Evolutionary conservation across 305 asterid genomes (phyloP).

Genomic region (Fraxinus greggii): DNA sequence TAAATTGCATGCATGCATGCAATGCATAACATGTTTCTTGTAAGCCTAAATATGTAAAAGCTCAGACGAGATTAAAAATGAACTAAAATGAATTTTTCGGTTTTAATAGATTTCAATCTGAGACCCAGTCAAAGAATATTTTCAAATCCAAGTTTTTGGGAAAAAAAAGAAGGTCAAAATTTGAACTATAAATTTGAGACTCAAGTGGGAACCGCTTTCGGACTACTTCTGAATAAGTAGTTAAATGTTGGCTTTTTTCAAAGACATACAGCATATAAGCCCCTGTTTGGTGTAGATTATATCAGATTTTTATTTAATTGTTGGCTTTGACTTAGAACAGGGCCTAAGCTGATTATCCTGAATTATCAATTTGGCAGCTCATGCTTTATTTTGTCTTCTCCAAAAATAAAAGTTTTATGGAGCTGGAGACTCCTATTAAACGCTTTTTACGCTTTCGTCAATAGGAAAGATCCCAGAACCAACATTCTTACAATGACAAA

Average conservation of each 20-base stretch:
- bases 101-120: not conserved
- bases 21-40: not conserved
- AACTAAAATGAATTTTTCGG: not conserved
- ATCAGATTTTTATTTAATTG: not conserved
- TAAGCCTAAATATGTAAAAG: not conserved
- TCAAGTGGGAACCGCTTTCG: not conserved
- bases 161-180: not conserved
- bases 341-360: not conserved
- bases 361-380: not conserved
- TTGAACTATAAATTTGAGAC: not conserved
- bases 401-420: not conserved
- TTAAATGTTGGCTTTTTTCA: not conserved
- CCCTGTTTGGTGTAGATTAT: not conserved
- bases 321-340: not conserved
- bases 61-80: not conserved
- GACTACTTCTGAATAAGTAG: not conserved
- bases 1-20: not conserved
- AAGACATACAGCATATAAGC: not conserved
- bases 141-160: not conserved
- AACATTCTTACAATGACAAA: not conserved
- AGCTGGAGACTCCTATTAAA: not conserved
- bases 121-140: not conserved
- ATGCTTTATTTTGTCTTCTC: not conserved
- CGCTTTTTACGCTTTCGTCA: not conserved
- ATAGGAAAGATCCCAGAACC: conserved; percentile 1